These are phyloP conservation scores for Hygrophila difformis DNA, from an alignment of 257 asterid species.

Conservation along the genomic window DNA sequence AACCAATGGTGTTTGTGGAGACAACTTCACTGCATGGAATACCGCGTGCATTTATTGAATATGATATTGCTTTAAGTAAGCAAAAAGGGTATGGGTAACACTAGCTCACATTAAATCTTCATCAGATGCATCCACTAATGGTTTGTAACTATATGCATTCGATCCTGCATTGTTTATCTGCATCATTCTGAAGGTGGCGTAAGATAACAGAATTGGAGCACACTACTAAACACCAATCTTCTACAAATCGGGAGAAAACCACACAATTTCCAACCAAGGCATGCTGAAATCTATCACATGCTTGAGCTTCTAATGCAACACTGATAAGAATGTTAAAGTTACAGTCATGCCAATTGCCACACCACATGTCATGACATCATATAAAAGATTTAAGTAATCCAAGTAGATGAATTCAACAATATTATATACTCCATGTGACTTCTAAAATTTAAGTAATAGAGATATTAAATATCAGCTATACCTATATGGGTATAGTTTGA, in stretches of 20 bases:
- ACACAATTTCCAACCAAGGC: background rate
- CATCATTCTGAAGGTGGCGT: slow-evolving; percentile 38
- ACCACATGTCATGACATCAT: too few relatives aligned
- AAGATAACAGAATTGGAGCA: slow-evolving; percentile 20
- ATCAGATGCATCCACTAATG: slow-evolving; percentile 86
- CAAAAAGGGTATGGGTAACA: slow-evolving; percentile 1
- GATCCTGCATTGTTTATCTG: slow-evolving; percentile 99
- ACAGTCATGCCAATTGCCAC: too few relatives aligned
- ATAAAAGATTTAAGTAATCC: too few relatives aligned
- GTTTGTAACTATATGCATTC: slow-evolving; percentile 88
- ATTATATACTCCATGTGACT: too few relatives aligned
- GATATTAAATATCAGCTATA: too few relatives aligned
- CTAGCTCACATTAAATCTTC: slow-evolving; percentile 73
- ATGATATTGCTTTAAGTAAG: background rate
- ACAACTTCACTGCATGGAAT: slow-evolving; percentile 76
- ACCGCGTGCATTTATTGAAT: slow-evolving; percentile 7
- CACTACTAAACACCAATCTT: slow-evolving; percentile 2
- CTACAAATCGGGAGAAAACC: background rate
- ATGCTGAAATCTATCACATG: background rate
- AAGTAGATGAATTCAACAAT: too few relatives aligned
- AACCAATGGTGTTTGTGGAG: slow-evolving; percentile 84
- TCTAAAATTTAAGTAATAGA: too few relatives aligned
- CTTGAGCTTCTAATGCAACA: background rate
- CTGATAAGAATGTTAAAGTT: background rate
- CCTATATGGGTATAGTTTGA: too few relatives aligned